Conservation (phyloP, 2,329 filamentous ascomycete species). For the Aspergillus pseudoterreus region DNA sequence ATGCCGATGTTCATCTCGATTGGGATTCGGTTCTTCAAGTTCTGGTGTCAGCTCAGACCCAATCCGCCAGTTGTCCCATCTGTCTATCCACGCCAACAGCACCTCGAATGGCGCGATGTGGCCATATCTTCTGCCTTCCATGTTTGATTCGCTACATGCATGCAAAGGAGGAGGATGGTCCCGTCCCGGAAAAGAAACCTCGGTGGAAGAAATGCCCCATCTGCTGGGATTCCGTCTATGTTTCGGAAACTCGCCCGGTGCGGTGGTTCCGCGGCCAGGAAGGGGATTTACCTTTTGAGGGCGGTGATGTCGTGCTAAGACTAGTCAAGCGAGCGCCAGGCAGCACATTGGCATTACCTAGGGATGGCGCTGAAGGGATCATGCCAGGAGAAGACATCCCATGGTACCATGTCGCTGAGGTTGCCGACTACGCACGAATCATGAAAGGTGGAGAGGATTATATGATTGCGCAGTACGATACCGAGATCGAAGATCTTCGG, state of each 20-base stretch:
- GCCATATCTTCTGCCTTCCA: conserved; percentile 92
- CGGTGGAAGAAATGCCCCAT: conserved; percentile 95
- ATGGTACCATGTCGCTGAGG: conserved; percentile 92
- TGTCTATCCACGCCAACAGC: conserved; percentile 90
- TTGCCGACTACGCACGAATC: conserved; percentile 88
- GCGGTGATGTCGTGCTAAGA: conserved; percentile 83
- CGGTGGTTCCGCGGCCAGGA: conserved; percentile 91
- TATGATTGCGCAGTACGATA: conserved; percentile 74
- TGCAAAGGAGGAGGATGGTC: conserved; percentile 68
- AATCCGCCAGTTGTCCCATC: conserved; percentile 86
- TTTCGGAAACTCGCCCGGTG: conserved; percentile 84
- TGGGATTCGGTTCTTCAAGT: conserved; percentile 91
- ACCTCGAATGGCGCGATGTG: conserved; percentile 93
- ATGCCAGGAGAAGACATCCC: conserved; percentile 73
- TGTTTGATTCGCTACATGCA: conserved; percentile 97
- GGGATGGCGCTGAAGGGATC: conserved; percentile 71
- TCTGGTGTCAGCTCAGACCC: conserved; percentile 83
- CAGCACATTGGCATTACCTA: conserved; percentile 82
- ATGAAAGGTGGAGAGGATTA: conserved; percentile 94
- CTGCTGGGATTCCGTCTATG: conserved; percentile 88
- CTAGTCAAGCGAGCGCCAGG: conserved; percentile 76
- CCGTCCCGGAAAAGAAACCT: conserved; percentile 62
- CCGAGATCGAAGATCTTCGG: conserved; percentile 70
- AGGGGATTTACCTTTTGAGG: conserved; percentile 71
- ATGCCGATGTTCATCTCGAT: conserved; percentile 85